Base-by-base conservation (phyloP, 306 rosid genomes). In the Lathyrus tuberosus region DNA sequence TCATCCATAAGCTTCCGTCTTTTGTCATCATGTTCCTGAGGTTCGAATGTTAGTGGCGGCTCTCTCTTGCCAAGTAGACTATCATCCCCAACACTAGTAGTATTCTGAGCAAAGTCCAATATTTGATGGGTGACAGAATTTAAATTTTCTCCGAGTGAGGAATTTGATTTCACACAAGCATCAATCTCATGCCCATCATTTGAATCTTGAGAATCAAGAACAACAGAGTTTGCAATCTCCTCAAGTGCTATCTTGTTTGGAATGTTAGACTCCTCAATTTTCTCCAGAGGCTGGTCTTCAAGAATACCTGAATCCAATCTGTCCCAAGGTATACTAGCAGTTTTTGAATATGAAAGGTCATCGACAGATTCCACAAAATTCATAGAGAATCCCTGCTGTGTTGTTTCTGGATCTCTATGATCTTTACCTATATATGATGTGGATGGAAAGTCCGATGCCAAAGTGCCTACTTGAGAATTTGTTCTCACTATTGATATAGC, bases 161-260 rank as follows among this genome's bases (percentile, higher is more conserved):
- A 61, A 70, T 37, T 31, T 58, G 72, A 28, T 3, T 52, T 48
- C 17, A 35, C 52, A 30, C 62, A 57, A 40, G 54, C n/a, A n/a
- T n/a, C 67, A 58, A 43, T 72, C 11, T 83, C 74, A 15, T 74
- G 43, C 49, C 26, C 73, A 17, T 66, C 80, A 65, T 72, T 73
- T 59, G 22, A 71, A 30, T 78, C 91, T 58, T 81, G 85, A 43
- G 93, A 87, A 79, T 87, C 86, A 60, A 70, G 78, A 56, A 87
- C 89, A 74, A 82, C 77, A 63, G 63, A 76, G 73, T 42, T 75
- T 49, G 66, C 37, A 56, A 76, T 62, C 72, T 82, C 84, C 52
- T 75, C 78, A 18, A 52, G 65, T 37, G 58, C 67, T 41, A 41
- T 42, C 62, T 79, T 58, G 58, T 72, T 73, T 35, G 80, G 51